phyloP scores from a whole-genome alignment of 306 rosid genomes.

The Cercis canadensis region DNA sequence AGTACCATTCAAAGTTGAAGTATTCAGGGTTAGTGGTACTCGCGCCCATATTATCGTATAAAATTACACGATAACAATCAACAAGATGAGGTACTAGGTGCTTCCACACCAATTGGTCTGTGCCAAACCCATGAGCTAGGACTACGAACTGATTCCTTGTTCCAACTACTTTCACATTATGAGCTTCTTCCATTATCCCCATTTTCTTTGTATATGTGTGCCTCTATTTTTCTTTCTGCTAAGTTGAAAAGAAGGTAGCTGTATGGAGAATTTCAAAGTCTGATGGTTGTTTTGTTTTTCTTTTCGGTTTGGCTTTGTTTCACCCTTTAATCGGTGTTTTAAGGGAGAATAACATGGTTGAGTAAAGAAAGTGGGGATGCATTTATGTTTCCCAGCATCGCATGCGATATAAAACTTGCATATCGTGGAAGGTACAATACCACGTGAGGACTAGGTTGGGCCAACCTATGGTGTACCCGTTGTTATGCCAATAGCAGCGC shows the following conservation, averaged over 20 bases:
- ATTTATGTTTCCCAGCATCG: neutral
- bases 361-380: constrained; percentile 23
- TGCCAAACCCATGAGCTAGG: constrained; percentile 83
- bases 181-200: constrained; percentile 83
- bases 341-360: neutral
- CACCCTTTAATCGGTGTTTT: neutral
- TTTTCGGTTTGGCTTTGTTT: neutral
- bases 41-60: constrained; percentile 85
- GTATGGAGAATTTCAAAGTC: neutral
- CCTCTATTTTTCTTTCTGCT: neutral
- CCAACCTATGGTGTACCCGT: too few relatives aligned
- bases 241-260: constrained; percentile 1
- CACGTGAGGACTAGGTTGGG: too few relatives aligned
- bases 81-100: constrained; percentile 70
- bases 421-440: neutral
- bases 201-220: constrained; percentile 13
- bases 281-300: neutral
- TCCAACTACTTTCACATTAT: constrained; percentile 74
- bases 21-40: constrained; percentile 87
- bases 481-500: too few relatives aligned
- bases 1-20: constrained; percentile 75
- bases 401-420: constrained; percentile 24
- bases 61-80: constrained; percentile 56
- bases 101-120: constrained; percentile 88
- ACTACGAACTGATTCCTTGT: constrained; percentile 49